These are phyloP conservation scores for Aureobasidium melanogenum DNA, from an alignment of 2,329 filamentous ascomycete species.

Conservation along the genomic window DNA sequence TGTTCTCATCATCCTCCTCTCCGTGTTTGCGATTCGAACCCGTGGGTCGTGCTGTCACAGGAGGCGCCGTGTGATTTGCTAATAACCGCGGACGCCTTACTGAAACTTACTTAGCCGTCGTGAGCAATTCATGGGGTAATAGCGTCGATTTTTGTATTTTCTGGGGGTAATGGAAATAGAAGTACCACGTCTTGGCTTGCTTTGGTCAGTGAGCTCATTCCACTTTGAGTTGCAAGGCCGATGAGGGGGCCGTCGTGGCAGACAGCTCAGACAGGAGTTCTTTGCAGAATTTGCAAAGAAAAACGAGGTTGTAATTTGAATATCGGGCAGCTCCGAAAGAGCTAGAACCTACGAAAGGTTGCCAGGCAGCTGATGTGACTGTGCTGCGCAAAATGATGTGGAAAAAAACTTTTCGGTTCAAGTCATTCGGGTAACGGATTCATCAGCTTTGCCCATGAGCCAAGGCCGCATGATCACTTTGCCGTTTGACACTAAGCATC, in stretches of 20 bases:
- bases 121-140: neutral
- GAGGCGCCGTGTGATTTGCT: neutral
- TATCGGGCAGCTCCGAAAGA: slow-evolving; percentile 6
- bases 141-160: neutral
- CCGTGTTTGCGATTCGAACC: neutral
- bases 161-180: neutral
- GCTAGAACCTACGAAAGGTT: neutral
- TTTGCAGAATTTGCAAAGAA: neutral
- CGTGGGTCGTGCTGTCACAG: neutral
- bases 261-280: neutral
- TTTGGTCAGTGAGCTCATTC: neutral
- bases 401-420: neutral
- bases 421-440: slow-evolving; percentile 6
- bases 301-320: neutral
- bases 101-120: neutral
- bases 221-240: neutral
- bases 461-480: slow-evolving; percentile 5
- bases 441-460: neutral
- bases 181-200: neutral
- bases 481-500: neutral
- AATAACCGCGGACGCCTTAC: neutral
- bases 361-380: neutral
- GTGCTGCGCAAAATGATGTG: neutral
- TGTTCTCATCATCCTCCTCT: neutral
- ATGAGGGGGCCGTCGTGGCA: neutral